Evolutionary conservation across 331 rosid genomes (phyloP), one percentile per base, ranked within the genome.

Genomic region (Acacia pycnantha): DNA sequence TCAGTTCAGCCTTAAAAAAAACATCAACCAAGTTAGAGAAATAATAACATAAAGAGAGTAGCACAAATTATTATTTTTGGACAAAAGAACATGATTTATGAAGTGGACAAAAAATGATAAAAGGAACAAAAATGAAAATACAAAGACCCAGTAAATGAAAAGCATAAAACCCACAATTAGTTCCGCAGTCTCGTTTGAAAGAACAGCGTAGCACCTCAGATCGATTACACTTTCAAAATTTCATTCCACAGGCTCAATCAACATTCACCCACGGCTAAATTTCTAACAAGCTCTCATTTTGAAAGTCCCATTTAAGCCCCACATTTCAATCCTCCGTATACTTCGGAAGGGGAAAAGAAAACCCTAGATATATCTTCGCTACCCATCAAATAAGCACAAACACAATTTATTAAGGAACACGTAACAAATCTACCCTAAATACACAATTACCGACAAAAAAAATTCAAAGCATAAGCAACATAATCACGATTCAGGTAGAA

Each of bases 1-100:
- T 91, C 50, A 96, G 91, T 78, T 97, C 99, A 80, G 99, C 99
- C 99, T 97, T 79, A 33, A 61, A 41, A 58, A 62, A 62, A 24
- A 10, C 62, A 67, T 35, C 40, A 66, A 81, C 31, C 35, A 29
- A 82, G 3, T 3, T 43, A 29, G 77, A 41, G 29, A 47, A 62
- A 77, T 12, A 46, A 61, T 19, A 46, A 77, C 33, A 33, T 11
- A 51, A 18, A 47, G 59, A 47, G 4, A 37, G 3, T 11, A 73
- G 29, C 65, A 51, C 15, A 26, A 5, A 61, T 11, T 13, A 24
- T 27, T 29, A 24, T 62, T 5, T 4, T 26, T 7, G 18, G 21
- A 16, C 18, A 29, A 11, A 35, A n/a, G 24, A 18, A 22, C 77
- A 71, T 19, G 11, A 16, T 40, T 46, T 43, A 48, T 77, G 62